A percentile compares a stretch with the other conserved stretches of the same genome.
phyloP scores from a whole-genome alignment of 2,329 filamentous ascomycete genomes.

The Aspergillus chevalieri region DNA sequence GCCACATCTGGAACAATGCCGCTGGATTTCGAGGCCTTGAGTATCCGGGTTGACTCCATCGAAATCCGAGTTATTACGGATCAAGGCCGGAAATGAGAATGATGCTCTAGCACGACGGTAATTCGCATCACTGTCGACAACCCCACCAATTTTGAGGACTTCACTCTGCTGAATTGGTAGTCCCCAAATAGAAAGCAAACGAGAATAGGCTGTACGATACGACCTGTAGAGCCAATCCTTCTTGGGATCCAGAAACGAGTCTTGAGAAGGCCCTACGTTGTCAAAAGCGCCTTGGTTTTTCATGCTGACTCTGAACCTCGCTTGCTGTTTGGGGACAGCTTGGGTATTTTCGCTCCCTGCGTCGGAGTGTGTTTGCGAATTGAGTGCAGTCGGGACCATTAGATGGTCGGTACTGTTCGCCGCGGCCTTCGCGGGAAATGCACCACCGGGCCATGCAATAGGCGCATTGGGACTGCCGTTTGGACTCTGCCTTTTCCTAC shows the following conservation, averaged over 20 bases:
- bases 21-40: slow-evolving; percentile 36
- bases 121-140: slow-evolving; percentile 23
- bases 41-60: slow-evolving; percentile 6
- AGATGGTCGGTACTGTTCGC: slow-evolving; percentile 25
- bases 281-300: slow-evolving; percentile 55
- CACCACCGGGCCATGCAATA: slow-evolving; percentile 23
- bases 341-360: slow-evolving; percentile 31
- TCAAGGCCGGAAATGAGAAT: slow-evolving; percentile 16
- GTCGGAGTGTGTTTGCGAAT: slow-evolving; percentile 33
- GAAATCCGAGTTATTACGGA: slow-evolving; percentile 7
- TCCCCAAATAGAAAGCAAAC: slow-evolving; percentile 55
- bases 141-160: slow-evolving; percentile 51
- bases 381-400: slow-evolving; percentile 21
- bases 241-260: slow-evolving; percentile 45
- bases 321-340: slow-evolving; percentile 20
- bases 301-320: slow-evolving; percentile 44
- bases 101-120: slow-evolving; percentile 21
- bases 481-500: slow-evolving; percentile 34
- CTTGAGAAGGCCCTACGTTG: slow-evolving; percentile 42
- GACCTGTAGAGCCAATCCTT: slow-evolving; percentile 44
- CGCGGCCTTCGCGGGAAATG: slow-evolving; percentile 16
- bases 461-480: slow-evolving; percentile 29
- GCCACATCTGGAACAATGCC: slow-evolving; percentile 38
- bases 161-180: slow-evolving; percentile 51
- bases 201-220: slow-evolving; percentile 54